phyloP scores from a whole-genome alignment of 2,329 filamentous ascomycete genomes.

The Pestalotiopsis fici region DNA sequence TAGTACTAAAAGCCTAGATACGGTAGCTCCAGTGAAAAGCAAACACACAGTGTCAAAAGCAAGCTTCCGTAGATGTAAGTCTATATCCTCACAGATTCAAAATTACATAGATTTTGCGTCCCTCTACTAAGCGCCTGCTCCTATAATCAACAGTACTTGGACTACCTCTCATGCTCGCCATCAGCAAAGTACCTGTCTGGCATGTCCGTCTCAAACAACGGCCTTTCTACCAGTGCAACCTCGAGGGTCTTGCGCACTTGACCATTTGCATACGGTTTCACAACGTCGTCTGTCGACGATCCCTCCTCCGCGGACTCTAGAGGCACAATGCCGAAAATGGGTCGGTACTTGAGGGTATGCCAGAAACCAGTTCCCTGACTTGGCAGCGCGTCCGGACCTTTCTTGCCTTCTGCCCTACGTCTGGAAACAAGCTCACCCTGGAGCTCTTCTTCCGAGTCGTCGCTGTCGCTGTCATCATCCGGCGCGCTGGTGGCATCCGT shows the following conservation, averaged over 20 bases:
- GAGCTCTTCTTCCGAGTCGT: slow-evolving; percentile 34
- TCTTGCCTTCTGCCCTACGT: slow-evolving; percentile 27
- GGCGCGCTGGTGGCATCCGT: slow-evolving; percentile 27
- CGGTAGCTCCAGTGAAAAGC: background rate
- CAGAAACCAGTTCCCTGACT: slow-evolving; percentile 51
- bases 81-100: background rate
- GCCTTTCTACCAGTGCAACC: slow-evolving; percentile 85
- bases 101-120: background rate
- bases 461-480: slow-evolving; percentile 29
- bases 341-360: slow-evolving; percentile 90
- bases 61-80: background rate
- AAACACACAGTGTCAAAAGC: background rate
- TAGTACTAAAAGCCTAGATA: background rate
- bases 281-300: slow-evolving; percentile 17
- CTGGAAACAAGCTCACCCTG: slow-evolving; percentile 29
- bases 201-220: slow-evolving; percentile 79
- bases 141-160: background rate
- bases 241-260: slow-evolving; percentile 55
- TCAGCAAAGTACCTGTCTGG: slow-evolving; percentile 69
- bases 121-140: background rate
- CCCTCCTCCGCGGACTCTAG: slow-evolving; percentile 35
- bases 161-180: slow-evolving; percentile 49
- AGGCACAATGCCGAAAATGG: slow-evolving; percentile 75
- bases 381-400: slow-evolving; percentile 18
- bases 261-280: slow-evolving; percentile 7